phyloP scores from a whole-genome alignment of 495 filamentous ascomycete species.

The Glarea lozoyensis region DNA sequence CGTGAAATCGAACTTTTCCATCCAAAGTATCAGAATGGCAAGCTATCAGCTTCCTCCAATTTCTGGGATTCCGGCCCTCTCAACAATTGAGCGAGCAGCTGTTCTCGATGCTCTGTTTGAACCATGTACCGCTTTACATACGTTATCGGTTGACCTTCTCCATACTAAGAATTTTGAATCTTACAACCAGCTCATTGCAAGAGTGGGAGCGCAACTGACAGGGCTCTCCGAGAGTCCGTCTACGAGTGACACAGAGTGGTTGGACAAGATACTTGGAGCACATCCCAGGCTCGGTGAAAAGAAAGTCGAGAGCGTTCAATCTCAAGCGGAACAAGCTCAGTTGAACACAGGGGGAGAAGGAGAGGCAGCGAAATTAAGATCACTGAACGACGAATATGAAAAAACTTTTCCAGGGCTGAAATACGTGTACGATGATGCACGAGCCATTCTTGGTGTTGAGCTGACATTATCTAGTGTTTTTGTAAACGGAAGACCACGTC shows the following conservation, averaged over 20 bases:
- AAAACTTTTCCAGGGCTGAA: constrained; percentile 68
- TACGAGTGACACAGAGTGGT: constrained; percentile 43
- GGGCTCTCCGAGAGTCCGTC: constrained; percentile 41
- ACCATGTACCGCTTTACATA: constrained; percentile 65
- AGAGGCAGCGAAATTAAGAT: constrained; percentile 48
- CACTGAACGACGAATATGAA: constrained; percentile 78
- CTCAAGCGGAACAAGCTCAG: constrained; percentile 69
- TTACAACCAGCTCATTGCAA: constrained; percentile 50
- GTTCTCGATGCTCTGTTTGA: constrained; percentile 85
- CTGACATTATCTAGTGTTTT: constrained; percentile 49
- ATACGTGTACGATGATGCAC: constrained; percentile 59
- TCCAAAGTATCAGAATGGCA: constrained; percentile 20
- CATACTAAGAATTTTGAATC: constrained; percentile 51
- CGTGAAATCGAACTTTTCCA: background rate
- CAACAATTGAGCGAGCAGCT: constrained; percentile 45
- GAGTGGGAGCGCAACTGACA: constrained; percentile 45
- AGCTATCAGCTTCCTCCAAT: constrained; percentile 39
- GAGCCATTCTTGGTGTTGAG: constrained; percentile 1
- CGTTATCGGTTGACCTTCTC: constrained; percentile 58
- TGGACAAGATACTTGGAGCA: constrained; percentile 68
- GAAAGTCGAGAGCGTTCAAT: constrained; percentile 68
- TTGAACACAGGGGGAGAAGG: constrained; percentile 43
- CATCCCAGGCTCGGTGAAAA: constrained; percentile 83
- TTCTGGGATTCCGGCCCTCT: constrained; percentile 40
- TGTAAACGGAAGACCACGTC: constrained; percentile 72